A percentile compares a stretch with the other conserved stretches of the same genome.
Conservation (phyloP, 2,329 filamentous ascomycete species). For the Calonectria ilicicola region DNA sequence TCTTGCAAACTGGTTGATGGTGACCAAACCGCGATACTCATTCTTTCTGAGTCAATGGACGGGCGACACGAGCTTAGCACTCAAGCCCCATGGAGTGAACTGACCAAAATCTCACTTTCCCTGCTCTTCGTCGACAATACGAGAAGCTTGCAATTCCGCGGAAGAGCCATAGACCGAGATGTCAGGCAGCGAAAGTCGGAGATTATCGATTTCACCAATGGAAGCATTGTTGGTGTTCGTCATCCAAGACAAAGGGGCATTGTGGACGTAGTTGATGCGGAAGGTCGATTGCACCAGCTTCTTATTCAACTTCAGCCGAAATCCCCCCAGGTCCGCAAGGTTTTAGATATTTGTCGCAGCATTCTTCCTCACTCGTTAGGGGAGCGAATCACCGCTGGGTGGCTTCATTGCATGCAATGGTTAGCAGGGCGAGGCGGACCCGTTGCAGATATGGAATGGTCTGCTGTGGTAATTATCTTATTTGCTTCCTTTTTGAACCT, state of each 20-base stretch:
- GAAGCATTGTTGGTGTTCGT: conserved; percentile 65
- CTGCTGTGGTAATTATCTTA: conserved; percentile 72
- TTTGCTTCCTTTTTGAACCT: conserved; percentile 74
- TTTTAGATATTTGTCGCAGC: conserved; percentile 73
- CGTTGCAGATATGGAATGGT: conserved; percentile 74
- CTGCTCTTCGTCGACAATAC: conserved; percentile 70
- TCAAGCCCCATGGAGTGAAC: conserved; percentile 80
- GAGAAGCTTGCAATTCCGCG: conserved; percentile 68
- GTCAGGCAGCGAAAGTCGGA: conserved; percentile 57
- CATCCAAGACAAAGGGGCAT: conserved; percentile 70
- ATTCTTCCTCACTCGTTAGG: conserved; percentile 70
- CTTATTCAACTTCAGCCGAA: conserved; percentile 75
- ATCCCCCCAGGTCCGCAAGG: conserved; percentile 70
- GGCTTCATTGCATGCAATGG: conserved; percentile 83
- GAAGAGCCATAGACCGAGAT: conserved; percentile 66
- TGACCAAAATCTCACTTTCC: conserved; percentile 76
- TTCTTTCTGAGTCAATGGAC: conserved; percentile 74
- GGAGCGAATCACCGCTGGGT: conserved; percentile 74
- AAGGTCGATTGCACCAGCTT: conserved; percentile 73
- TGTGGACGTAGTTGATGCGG: conserved; percentile 75
- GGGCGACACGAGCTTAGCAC: conserved; percentile 76
- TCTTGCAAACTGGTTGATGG: conserved; percentile 79
- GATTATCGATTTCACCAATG: conserved; percentile 59
- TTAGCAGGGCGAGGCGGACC: conserved; percentile 62
- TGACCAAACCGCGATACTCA: conserved; percentile 74